Evolutionary conservation across 352 stramenopile genomes (phyloP), one percentile per base, ranked within the genome.

Genomic region (Pythium insidiosum): DNA sequence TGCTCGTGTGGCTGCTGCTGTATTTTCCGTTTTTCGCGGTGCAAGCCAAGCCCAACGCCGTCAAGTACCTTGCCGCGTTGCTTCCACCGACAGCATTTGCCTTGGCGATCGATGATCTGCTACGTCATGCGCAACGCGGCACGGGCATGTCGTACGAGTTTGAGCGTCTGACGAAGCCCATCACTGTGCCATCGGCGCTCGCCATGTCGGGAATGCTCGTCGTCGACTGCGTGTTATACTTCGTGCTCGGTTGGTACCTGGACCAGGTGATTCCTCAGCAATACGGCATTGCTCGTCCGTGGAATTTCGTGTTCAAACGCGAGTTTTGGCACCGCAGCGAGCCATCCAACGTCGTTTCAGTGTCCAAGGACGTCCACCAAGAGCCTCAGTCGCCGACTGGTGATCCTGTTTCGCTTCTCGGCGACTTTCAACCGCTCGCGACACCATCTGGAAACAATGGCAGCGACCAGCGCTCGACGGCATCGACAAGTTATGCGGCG

Each of bases 231-330:
- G 28, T 94, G 22, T 28, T 97, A 12, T 88, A 96, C 29, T 69
- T 80, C 23, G 29, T 67, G 0, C 43, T 97, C 1, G 87, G 75
- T 4, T 94, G 73, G 67, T 98, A 98, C 57, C 54, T 97, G 2
- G 88, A 96, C 48, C 73, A 95, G 47, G 83, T 97, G 2, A 44
- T 97, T 12, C 93, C 93, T 2, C 81, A 86, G 40, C 70, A 97
- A 50, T 98, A 89, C 44, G 93, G 91, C 6, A 73, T 93, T 9
- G 43, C 46, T 7, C 74, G 84, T 42, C 84, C 83, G 1, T 97
- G 86, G 75, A 84, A 97, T 49, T 98, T 98, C 54, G 46, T 91
- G 2, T 70, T 95, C 20, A 58, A 58, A 24, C 55, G 45, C 15
- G 47, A 34, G 12, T 77, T 70, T 39, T 82, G 68, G 67, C n/a